Evolutionary conservation across 495 filamentous ascomycete genomes (phyloP).

Genomic region (Opeltia flavorubescens): DNA sequence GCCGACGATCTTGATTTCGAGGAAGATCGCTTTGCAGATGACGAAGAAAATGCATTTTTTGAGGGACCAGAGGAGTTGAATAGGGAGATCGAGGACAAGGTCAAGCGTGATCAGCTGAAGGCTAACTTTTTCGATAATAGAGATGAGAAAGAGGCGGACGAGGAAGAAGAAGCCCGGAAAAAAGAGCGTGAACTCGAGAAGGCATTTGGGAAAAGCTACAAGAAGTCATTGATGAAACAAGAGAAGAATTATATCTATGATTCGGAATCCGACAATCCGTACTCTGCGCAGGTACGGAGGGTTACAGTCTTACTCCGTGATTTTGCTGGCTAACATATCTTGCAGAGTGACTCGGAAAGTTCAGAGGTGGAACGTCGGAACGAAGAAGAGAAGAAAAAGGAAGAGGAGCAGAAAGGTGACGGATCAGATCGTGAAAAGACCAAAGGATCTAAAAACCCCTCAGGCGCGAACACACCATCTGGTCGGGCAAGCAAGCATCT

Average conservation of each 20-base stretch:
- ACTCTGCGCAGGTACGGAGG: constrained; percentile 36
- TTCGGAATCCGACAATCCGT: constrained; percentile 62
- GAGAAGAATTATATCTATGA: constrained; percentile 81
- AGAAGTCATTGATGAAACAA: constrained; percentile 65
- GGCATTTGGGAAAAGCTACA: constrained; percentile 56
- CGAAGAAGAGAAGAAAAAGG: constrained; percentile 58
- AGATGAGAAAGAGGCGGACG: constrained; percentile 74
- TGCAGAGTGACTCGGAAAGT: constrained; percentile 21
- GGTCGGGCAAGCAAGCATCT: constrained; percentile 37
- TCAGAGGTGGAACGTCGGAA: constrained; percentile 38
- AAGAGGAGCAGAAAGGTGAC: constrained; percentile 40
- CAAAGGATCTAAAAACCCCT: constrained; percentile 23
- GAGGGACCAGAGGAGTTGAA: constrained; percentile 70
- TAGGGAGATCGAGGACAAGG: constrained; percentile 71
- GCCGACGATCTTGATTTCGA: constrained; percentile 47
- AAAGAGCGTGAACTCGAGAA: constrained; percentile 51
- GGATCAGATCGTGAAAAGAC: constrained; percentile 20
- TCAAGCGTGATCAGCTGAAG: constrained; percentile 74
- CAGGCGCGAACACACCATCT: constrained; percentile 58
- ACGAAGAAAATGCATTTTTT: constrained; percentile 70
- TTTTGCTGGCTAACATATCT: background rate
- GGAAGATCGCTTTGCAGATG: constrained; percentile 63
- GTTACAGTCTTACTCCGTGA: constrained; percentile 9
- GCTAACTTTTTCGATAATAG: constrained; percentile 79
- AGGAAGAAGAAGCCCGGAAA: constrained; percentile 57